Percentiles rank a stretch among this genome's conserved stretches.
phyloP scores from a whole-genome alignment of 2,329 filamentous ascomycete species.

The Calonectria montana region DNA sequence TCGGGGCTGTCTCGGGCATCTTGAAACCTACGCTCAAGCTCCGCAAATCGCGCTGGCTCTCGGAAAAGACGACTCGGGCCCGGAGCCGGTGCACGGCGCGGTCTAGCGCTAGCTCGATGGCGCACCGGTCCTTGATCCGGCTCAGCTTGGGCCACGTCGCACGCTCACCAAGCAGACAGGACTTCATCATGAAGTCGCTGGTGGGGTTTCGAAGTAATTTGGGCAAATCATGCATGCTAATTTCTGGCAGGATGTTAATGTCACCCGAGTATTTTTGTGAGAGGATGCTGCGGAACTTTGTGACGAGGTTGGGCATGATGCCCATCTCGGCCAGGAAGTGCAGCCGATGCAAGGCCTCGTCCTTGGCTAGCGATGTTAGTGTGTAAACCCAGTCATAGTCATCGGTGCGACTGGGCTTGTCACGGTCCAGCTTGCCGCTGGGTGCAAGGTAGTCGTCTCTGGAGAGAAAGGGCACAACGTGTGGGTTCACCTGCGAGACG shows the following conservation, averaged over 20 bases:
- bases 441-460: constrained; percentile 74
- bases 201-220: constrained; percentile 87
- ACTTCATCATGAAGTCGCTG: constrained; percentile 84
- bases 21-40: constrained; percentile 40
- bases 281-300: constrained; percentile 83
- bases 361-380: constrained; percentile 78
- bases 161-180: constrained; percentile 81
- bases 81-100: constrained; percentile 76
- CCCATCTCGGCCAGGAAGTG: constrained; percentile 84
- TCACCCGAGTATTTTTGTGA: constrained; percentile 94
- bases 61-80: constrained; percentile 75
- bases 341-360: constrained; percentile 83
- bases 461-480: constrained; percentile 86
- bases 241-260: constrained; percentile 90
- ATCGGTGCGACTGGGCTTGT: constrained; percentile 44
- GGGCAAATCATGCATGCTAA: constrained; percentile 79
- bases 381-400: constrained; percentile 71
- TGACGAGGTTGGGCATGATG: constrained; percentile 81
- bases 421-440: constrained; percentile 41
- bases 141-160: constrained; percentile 94
- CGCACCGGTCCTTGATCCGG: constrained; percentile 86
- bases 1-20: constrained; percentile 27
- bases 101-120: constrained; percentile 88
- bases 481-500: constrained; percentile 95
- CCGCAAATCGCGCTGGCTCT: constrained; percentile 71